Evolutionary conservation across 106 monocot genomes (phyloP).

Genomic region (Dioscorea alata): DNA sequence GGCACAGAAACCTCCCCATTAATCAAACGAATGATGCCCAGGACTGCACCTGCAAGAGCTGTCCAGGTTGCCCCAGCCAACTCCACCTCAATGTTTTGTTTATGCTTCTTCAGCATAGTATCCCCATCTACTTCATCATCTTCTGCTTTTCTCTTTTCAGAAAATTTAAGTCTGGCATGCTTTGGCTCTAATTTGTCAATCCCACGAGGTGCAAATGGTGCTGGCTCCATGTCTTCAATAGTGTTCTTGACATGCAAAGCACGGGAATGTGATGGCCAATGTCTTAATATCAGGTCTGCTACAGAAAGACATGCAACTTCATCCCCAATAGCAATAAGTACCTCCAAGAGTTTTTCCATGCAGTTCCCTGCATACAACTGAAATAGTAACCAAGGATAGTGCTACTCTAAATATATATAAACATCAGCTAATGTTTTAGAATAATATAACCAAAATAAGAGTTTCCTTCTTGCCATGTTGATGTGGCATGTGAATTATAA

Average conservation of each 20-base stretch:
- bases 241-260: conserved; percentile 83
- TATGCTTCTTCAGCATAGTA: conserved; percentile 28
- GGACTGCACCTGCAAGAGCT: conserved; percentile 51
- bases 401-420: no score
- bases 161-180: conserved; percentile 69
- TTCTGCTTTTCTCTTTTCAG: conserved; percentile 60
- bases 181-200: conserved; percentile 87
- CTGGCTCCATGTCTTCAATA: conserved; percentile 61
- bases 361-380: conserved; percentile 74
- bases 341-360: conserved; percentile 97
- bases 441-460: no score
- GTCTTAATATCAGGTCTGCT: conserved; percentile 68
- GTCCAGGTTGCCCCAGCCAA: conserved; percentile 61
- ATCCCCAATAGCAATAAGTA: conserved; percentile 81
- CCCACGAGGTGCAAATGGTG: conserved; percentile 76
- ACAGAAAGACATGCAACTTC: conserved; percentile 81
- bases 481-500: no score
- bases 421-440: no score
- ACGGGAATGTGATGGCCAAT: conserved; percentile 96
- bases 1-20: conserved; percentile 6
- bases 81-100: conserved; percentile 42
- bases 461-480: no score
- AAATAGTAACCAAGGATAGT: neutral
- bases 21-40: conserved; percentile 32
- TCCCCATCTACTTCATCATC: conserved; percentile 22